phyloP scores from a whole-genome alignment of 352 stramenopile species.

The Phytophthora melonis region DNA sequence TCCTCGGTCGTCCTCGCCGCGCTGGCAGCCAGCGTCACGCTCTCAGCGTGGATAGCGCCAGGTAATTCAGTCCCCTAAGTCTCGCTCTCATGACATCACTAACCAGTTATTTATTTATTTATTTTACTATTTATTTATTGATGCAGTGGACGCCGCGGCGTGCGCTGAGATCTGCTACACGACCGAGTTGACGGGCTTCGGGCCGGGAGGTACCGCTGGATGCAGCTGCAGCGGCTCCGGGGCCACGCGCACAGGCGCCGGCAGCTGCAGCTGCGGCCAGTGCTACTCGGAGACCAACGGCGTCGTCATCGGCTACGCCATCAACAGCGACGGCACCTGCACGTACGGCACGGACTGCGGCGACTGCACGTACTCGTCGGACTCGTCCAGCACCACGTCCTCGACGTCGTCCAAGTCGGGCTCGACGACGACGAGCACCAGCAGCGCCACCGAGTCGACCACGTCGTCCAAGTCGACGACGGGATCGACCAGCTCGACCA shows the following conservation, averaged over 20 bases:
- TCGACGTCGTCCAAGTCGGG: constrained; percentile 9
- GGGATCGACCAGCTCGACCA: constrained; percentile 4
- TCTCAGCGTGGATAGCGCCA: not conserved
- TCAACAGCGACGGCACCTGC: constrained; percentile 42
- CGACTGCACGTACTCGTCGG: constrained; percentile 37
- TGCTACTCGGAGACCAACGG: constrained; percentile 47
- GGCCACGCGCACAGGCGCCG: constrained; percentile 26
- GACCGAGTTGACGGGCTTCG: constrained; percentile 51
- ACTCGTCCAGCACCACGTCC: constrained; percentile 12
- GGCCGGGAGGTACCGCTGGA: constrained; percentile 29
- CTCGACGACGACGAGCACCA: no score
- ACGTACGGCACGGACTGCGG: constrained; percentile 45
- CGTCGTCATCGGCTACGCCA: constrained; percentile 39
- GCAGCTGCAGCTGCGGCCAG: constrained; percentile 49
- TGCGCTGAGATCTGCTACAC: constrained; percentile 53
- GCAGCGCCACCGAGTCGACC: constrained; percentile 23
- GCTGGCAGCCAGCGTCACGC: constrained; percentile 12
- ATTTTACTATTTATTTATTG: not conserved
- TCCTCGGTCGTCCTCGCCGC: constrained; percentile 8
- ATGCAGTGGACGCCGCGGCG: constrained; percentile 33
- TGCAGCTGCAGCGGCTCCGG: constrained; percentile 48
- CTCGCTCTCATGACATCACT: no score
- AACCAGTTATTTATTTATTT: no score
- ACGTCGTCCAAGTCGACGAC: constrained; percentile 22
- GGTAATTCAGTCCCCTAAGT: not conserved